Evolutionary conservation across 2,329 filamentous ascomycete species (phyloP).

Genomic region (Cadophora sp.): DNA sequence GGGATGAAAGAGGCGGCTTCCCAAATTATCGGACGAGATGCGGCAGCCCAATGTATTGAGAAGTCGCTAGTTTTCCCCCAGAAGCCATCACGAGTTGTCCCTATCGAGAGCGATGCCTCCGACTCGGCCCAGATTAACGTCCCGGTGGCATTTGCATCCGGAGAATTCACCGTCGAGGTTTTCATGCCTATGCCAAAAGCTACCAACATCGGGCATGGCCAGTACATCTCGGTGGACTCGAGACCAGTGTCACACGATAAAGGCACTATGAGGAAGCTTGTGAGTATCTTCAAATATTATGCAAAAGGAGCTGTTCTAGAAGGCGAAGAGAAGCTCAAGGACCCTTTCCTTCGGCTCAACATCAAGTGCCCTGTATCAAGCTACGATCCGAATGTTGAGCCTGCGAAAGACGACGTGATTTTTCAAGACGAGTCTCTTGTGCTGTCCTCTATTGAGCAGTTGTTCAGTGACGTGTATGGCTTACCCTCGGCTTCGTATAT

Average conservation of each 20-base stretch:
- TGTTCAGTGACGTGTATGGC: constrained; percentile 42
- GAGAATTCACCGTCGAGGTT: constrained; percentile 57
- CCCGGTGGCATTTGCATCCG: neutral
- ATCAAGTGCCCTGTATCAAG: constrained; percentile 65
- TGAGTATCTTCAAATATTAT: constrained; percentile 57
- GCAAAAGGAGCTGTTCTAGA: constrained; percentile 46
- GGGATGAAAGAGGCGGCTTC: constrained; percentile 63
- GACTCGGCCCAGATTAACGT: neutral
- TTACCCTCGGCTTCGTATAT: constrained; percentile 18
- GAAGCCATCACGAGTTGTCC: neutral
- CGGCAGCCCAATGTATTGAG: constrained; percentile 61
- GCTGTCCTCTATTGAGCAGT: constrained; percentile 43
- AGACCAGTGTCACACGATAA: constrained; percentile 64
- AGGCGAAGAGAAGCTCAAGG: constrained; percentile 46
- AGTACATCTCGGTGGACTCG: constrained; percentile 72
- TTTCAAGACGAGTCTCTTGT: constrained; percentile 62
- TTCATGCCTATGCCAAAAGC: constrained; percentile 62
- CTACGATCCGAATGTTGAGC: constrained; percentile 77
- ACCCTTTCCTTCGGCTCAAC: constrained; percentile 68
- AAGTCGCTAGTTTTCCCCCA: constrained; percentile 33
- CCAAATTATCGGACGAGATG: constrained; percentile 65
- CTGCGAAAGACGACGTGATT: constrained; percentile 74
- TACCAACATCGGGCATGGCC: constrained; percentile 54
- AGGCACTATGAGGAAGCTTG: constrained; percentile 66
- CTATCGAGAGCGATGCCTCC: neutral